Conservation (phyloP, 495 filamentous ascomycete species). For the Cairneyella variabilis region DNA sequence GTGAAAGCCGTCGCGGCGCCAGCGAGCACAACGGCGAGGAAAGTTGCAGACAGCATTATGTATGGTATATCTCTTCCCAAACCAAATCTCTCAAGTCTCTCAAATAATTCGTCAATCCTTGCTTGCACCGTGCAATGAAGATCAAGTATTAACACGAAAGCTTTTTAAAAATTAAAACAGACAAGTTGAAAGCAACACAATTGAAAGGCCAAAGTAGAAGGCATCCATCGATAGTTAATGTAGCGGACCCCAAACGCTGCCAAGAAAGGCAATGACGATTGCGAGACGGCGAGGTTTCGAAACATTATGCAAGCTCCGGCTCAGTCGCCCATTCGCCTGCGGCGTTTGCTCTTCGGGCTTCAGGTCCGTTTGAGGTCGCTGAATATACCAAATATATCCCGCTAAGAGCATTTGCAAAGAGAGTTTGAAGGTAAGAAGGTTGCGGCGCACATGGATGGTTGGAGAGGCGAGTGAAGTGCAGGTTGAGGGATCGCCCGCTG, state of each 20-base stretch:
- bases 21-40: constrained; percentile 15
- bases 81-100: not conserved
- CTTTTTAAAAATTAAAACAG: not conserved
- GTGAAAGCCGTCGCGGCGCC: constrained; percentile 19
- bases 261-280: constrained; percentile 12
- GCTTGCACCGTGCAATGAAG: too few relatives aligned
- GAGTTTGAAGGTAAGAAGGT: too few relatives aligned
- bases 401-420: too few relatives aligned
- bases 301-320: constrained; percentile 14
- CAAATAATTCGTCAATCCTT: too few relatives aligned
- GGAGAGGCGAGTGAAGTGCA: too few relatives aligned
- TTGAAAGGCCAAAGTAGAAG: too few relatives aligned
- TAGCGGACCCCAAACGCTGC: too few relatives aligned
- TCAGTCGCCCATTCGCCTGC: constrained; percentile 2
- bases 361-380: not conserved
- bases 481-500: too few relatives aligned
- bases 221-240: too few relatives aligned
- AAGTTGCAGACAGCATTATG: constrained; percentile 9
- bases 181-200: not conserved
- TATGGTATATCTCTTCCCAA: not conserved
- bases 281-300: constrained; percentile 13
- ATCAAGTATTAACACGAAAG: not conserved
- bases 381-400: too few relatives aligned
- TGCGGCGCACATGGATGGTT: too few relatives aligned
- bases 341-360: not conserved